Evolutionary conservation across 179 eudicot species (phyloP), one percentile per base, ranked within the genome.

Genomic region (Beta corolliflora): DNA sequence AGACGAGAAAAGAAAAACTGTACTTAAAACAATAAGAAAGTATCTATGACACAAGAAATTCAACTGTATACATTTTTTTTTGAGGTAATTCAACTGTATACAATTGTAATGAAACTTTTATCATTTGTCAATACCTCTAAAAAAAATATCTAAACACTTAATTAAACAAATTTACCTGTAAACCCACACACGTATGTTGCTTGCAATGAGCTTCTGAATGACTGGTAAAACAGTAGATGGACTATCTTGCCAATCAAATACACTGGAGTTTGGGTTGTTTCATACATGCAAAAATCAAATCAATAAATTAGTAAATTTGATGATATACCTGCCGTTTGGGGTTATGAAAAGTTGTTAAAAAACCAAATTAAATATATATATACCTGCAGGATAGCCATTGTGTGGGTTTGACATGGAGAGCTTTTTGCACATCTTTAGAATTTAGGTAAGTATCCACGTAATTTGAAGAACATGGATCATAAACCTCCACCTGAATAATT

Each of bases 361-460:
- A 23, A 4, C 14, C 25, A 10, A 61, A 0, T 3, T 3, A 9
- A 0, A n/a, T n/a, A n/a, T n/a, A 60, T 7, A 5, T 81, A 82
- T 81, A 85, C 87, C 85, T 85, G 87, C 87, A 85, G 9, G 87
- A 70, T 67, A 15, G 29, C 87, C 87, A 85, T 12, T 79, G 64
- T 29, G 54, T 82, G 50, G 71, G 82, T 76, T 82, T 91, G 23
- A 88, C 95, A 87, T 94, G 95, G 18, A 94, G 87, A 71, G 97
- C 93, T 73, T 86, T 79, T 76, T 94, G 98, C 66, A 94, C 98
- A 5, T 89, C 87, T 67, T 86, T 81, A 9, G 71, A 80, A 66
- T 94, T 94, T 80, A 94, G 73, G 64, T 94, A 94, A 63, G 94
- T 89, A 31, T 85, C 73, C 21, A 91, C 91, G 64, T 93, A 94